These are phyloP conservation scores for Striga asiatica DNA, from an alignment of 257 asterid species.

Conservation along the genomic window DNA sequence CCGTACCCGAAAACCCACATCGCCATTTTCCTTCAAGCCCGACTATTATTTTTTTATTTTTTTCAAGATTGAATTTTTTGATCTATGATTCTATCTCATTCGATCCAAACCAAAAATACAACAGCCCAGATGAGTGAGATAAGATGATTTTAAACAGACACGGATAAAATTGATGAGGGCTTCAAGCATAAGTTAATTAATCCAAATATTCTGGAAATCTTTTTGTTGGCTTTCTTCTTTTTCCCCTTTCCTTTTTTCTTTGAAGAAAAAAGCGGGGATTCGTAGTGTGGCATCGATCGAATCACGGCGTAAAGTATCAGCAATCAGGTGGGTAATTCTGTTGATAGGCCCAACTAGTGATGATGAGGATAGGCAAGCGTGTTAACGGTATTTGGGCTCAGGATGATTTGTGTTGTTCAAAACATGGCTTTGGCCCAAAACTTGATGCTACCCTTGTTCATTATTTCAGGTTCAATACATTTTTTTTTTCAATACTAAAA, in stretches of 20 bases:
- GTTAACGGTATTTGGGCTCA: not conserved
- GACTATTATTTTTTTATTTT: not conserved
- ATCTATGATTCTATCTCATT: slow-evolving; percentile 3
- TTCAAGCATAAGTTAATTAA: not conserved
- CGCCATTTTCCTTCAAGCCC: slow-evolving; percentile 38
- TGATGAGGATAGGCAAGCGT: not conserved
- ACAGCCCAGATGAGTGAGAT: slow-evolving; percentile 18
- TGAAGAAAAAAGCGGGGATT: not conserved
- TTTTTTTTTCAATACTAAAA: no score
- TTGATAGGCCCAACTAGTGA: slow-evolving; percentile 1
- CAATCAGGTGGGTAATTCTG: slow-evolving; percentile 21
- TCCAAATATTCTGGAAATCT: not conserved
- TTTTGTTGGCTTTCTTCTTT: not conserved
- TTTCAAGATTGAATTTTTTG: not conserved
- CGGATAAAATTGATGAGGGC: not conserved
- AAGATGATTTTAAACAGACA: not conserved
- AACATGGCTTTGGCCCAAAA: no score
- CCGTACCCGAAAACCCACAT: slow-evolving; percentile 98
- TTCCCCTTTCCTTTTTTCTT: no score
- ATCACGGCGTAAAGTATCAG: not conserved
- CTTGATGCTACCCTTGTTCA: no score
- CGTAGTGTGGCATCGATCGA: not conserved
- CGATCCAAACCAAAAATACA: slow-evolving; percentile 13
- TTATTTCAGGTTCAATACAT: no score
- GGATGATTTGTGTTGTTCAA: no score